Base-by-base conservation (phyloP, 2,329 filamentous ascomycete genomes). In the Cercospora brassicicola region DNA sequence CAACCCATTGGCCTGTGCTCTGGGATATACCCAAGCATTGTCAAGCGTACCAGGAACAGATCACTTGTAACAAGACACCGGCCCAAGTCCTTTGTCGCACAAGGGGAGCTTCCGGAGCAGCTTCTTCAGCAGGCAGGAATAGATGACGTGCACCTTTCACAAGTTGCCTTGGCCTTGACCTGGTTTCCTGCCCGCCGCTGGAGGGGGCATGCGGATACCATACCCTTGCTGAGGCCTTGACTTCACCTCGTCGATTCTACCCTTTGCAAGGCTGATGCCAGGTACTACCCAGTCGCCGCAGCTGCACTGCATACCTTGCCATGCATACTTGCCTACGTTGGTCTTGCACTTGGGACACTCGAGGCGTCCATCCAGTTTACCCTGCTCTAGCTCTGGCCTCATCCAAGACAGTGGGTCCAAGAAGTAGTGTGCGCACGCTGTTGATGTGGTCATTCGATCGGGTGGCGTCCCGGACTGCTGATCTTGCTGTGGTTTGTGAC, bases 331-430 rank as follows among this genome's bases (percentile, higher is more conserved):
- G 45, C 95, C 95, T 59, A 98, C 88, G 62, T 92, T 93, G 48
- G 91, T 89, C 57, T 87, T 88, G 79, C 95, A 99, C 76, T 90
- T 91, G 9, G 95, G 94, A 76, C 95, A 99, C 67, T 89, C 87
- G 33, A 99, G 84, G 9, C 94, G 89, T 26, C 95, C 95, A 68
- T 94, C 92, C 26, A 98, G 84, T 69, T 90, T 88, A 30, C 92
- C 93, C 75, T 91, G 87, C 74, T 94, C 91, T n/a, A 99, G 87
- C 75, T 90, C 89, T 0, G 89, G 83, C 6, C 91, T 89, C 95
- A 99, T 99, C 95, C 95, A 99, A 13, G 92, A 92, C 36, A 99
- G 83, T 0, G 95, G 93, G 76, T 98, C 93, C 71, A 98, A 81
- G 80, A 97, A 98, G 78, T 94, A 88, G 79, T 98, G 94, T 20